Base-by-base conservation (phyloP, 495 filamentous ascomycete genomes). In the Hyaloscypha bicolor region DNA sequence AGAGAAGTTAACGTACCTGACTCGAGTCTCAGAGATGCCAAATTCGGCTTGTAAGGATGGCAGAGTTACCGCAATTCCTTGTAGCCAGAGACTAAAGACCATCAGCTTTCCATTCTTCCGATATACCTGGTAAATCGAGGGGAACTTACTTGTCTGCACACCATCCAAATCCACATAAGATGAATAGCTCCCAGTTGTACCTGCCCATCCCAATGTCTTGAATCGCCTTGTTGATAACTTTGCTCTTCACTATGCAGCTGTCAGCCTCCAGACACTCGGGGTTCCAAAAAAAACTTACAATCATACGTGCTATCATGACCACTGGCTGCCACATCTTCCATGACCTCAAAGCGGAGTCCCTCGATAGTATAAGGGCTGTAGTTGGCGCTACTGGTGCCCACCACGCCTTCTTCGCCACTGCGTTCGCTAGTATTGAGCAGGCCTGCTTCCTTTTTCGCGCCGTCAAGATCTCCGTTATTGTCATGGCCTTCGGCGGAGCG, bases 131-230 rank as follows among this genome's bases (percentile, higher is more conserved):
- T 16, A 16, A 4, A 21, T 22, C 33, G 2, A 19, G 9, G 21
- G 16, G 3, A 16, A 73, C 79, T 79, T 66, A 85, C 80, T 86
- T 86, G 69, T 86, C 84, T 2, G 82, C 82, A 74, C 84, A 83
- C 85, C 85, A 94, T 19, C 91, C 93, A 77, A 92, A 94, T 0
- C 93, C 93, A 68, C 90, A 93, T 0, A 96, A 82, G 57, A 87
- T 81, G 76, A 96, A 95, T 14, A 95, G 77, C 71, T 91, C 83
- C 91, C 90, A 94, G 72, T 96, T 91, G 71, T 95, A 96, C 39
- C 83, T 82, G 52, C 93, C 93, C 89, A 94, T 95, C 8, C 92
- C 92, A 69, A 95, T 94, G 75, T 94, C 92, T 65, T 91, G 89
- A 62, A 93, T 88, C 3, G 90, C 90, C 62, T 86, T 85, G 75